Evolutionary conservation across 2,329 filamentous ascomycete genomes (phyloP).

Genomic region (Myriosclerotinia curreyana): DNA sequence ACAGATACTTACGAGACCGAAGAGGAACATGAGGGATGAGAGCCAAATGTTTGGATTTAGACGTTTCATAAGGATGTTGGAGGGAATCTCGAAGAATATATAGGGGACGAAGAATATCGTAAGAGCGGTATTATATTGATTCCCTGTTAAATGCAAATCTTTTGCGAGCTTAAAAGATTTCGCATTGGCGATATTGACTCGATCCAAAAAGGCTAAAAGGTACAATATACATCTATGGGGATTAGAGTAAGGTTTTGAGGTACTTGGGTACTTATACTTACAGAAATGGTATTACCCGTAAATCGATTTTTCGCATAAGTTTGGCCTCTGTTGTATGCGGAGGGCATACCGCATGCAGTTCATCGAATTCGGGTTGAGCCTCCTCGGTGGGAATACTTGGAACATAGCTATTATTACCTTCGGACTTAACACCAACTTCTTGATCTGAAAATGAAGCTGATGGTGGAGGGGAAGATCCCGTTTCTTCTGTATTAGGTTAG

Average conservation of each 20-base stretch:
- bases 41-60: constrained; percentile 69
- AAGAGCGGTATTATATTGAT: constrained; percentile 70
- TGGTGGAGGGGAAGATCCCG: constrained; percentile 1
- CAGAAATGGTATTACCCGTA: constrained; percentile 68
- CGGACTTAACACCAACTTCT: constrained; percentile 31
- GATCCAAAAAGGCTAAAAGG: constrained; percentile 64
- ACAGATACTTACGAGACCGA: constrained; percentile 49
- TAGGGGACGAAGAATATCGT: constrained; percentile 84
- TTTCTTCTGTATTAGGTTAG: constrained; percentile 11
- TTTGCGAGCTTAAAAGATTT: constrained; percentile 61
- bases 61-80: constrained; percentile 68
- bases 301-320: constrained; percentile 68
- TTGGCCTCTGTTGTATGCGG: constrained; percentile 51
- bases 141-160: constrained; percentile 59
- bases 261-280: constrained; percentile 35
- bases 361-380: constrained; percentile 28
- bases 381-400: constrained; percentile 25
- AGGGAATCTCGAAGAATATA: constrained; percentile 67
- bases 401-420: constrained; percentile 32
- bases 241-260: not conserved
- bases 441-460: constrained; percentile 19
- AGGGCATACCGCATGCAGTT: constrained; percentile 36
- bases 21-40: constrained; percentile 68
- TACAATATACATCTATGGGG: constrained; percentile 56
- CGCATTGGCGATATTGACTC: constrained; percentile 79